Evolutionary conservation across 169 alveolate species (phyloP).

Genomic region (Fabrea salina): DNA sequence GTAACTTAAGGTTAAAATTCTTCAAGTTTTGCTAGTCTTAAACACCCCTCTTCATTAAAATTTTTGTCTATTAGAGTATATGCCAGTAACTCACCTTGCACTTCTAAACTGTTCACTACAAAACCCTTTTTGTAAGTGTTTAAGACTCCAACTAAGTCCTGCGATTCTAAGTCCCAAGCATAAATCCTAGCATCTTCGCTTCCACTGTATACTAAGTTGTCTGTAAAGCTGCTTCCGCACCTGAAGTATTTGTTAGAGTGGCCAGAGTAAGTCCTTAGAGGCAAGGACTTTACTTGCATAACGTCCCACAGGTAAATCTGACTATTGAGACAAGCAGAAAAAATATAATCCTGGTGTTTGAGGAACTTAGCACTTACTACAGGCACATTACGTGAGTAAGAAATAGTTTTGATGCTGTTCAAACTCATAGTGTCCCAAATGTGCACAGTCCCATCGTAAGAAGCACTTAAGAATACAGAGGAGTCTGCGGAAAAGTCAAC

Average conservation of each 20-base stretch:
- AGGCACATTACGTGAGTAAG: slow-evolving; percentile 25
- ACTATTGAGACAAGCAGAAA: not conserved
- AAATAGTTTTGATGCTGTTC: not conserved
- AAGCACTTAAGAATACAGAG: slow-evolving; percentile 17
- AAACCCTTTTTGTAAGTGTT: too few relatives aligned
- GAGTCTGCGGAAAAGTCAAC: slow-evolving; percentile 26
- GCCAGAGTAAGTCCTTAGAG: not conserved
- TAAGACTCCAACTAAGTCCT: too few relatives aligned
- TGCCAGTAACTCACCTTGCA: too few relatives aligned
- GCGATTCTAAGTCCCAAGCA: slow-evolving; percentile 24
- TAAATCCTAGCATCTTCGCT: slow-evolving; percentile 23
- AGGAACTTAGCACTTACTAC: not conserved
- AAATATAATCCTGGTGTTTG: not conserved
- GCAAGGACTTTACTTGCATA: not conserved
- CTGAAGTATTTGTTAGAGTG: not conserved
- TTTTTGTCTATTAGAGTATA: too few relatives aligned
- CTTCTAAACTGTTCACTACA: too few relatives aligned
- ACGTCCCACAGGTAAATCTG: slow-evolving; percentile 17
- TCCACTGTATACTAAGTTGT: slow-evolving; percentile 1
- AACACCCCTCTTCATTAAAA: too few relatives aligned
- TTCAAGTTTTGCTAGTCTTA: too few relatives aligned
- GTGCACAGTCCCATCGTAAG: slow-evolving; percentile 32
- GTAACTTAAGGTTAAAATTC: not conserved
- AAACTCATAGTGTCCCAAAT: slow-evolving; percentile 31
- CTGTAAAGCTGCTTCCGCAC: not conserved